Percentiles rank a stretch among this genome's conserved stretches.
These are phyloP conservation scores for Ceratocystis cubensis DNA, from an alignment of 2,329 filamentous ascomycete genomes.

Conservation along the genomic window DNA sequence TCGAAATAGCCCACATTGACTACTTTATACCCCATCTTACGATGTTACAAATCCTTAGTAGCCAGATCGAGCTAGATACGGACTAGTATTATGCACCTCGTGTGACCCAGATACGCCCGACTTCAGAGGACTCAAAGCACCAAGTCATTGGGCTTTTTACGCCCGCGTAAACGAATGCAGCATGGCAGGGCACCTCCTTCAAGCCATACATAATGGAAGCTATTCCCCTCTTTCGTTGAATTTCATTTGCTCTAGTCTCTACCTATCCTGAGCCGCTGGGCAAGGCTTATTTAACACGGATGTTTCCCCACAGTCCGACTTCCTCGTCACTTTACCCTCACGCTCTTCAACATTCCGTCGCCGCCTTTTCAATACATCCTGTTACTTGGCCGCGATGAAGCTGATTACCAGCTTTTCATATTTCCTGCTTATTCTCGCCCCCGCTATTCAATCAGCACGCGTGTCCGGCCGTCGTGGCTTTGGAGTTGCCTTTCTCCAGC, in stretches of 20 bases:
- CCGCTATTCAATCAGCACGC: not conserved
- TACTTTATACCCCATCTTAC: too few species aligned
- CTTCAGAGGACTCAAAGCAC: too few species aligned
- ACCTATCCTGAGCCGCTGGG: not conserved
- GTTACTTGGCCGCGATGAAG: not conserved
- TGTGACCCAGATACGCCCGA: too few species aligned
- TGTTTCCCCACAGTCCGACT: too few species aligned
- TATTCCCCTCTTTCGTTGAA: not conserved
- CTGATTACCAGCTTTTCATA: not conserved
- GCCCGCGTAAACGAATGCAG: not conserved
- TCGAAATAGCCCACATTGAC: too few species aligned
- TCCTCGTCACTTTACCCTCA: not conserved
- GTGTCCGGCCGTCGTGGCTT: slow-evolving; percentile 7
- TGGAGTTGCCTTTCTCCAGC: slow-evolving; percentile 3
- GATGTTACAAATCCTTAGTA: too few species aligned
- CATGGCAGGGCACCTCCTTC: not conserved
- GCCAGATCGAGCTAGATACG: too few species aligned
- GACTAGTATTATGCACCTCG: too few species aligned
- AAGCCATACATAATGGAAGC: too few species aligned
- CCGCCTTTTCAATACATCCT: not conserved
- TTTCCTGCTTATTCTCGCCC: not conserved
- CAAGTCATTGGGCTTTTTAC: not conserved
- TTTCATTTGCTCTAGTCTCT: not conserved
- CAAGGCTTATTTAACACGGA: too few species aligned
- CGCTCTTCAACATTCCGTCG: not conserved